phyloP scores from a whole-genome alignment of 108 stramenopile genomes.

The Epithemia pelagica region DNA sequence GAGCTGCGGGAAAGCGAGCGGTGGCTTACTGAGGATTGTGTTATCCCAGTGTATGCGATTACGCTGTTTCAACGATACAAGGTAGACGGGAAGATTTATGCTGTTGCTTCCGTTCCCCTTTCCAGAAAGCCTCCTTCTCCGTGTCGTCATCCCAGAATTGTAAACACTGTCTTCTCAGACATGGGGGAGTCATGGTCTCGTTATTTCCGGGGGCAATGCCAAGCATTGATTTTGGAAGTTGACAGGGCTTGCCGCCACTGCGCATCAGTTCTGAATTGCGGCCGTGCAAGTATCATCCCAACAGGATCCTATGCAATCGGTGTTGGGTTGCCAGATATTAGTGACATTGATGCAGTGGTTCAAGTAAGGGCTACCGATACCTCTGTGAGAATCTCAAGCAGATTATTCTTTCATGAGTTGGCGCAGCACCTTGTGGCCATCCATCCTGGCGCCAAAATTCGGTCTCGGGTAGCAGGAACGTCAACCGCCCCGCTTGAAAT shows the following conservation, averaged over 20 bases:
- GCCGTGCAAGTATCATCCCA: not conserved
- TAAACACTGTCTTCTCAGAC: not conserved
- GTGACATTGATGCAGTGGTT: conserved; percentile 21
- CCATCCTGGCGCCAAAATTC: not conserved
- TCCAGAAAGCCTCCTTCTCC: not conserved
- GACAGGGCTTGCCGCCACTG: conserved; percentile 2
- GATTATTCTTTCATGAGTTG: not conserved
- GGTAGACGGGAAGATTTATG: conserved; percentile 11
- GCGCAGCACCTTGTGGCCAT: not conserved
- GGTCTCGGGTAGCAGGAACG: not conserved
- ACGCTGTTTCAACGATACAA: conserved; percentile 9
- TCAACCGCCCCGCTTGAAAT: not conserved
- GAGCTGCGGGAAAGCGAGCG: not conserved
- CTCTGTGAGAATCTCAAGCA: not conserved
- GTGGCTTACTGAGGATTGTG: not conserved
- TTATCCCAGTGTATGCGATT: not conserved
- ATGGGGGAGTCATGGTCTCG: not conserved
- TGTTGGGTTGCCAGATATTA: conserved; percentile 7
- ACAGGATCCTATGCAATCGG: not conserved
- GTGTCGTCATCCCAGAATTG: not conserved
- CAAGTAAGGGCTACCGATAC: not conserved
- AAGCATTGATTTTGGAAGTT: not conserved
- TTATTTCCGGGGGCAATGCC: not conserved
- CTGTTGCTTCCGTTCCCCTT: conserved; percentile 13
- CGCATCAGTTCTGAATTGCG: not conserved